Evolutionary conservation across 2,329 filamentous ascomycete genomes (phyloP), one percentile per base, ranked within the genome.

Genomic region (Coniochaeta sp.): DNA sequence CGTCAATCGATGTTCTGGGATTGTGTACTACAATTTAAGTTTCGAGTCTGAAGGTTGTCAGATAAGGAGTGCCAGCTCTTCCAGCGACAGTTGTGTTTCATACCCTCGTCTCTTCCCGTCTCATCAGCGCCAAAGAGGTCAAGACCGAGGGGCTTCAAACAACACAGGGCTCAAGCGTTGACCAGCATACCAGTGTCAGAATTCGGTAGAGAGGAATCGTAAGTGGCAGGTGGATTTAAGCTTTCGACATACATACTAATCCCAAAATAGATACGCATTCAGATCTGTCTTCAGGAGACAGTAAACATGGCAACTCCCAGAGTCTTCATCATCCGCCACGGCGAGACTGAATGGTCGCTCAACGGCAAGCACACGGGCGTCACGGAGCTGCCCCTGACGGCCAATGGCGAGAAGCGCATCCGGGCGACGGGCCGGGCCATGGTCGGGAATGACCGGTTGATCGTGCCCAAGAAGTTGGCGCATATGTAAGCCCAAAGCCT

Each of bases 281-380:
- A 4, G 20, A 22, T 24, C 35, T 24, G 5, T n/a, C 6, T 8
- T 40, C 18, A 6, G 4, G 18, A 2, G 7, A 20, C 26, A 9
- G 8, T 31, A 26, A 53, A 16, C 57, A 71, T 70, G 68, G 47
- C 68, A 2, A 82, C 85, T 2, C 88, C 89, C 2, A 80, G 88
- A 50, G 84, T 89, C 65, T 92, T 92, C 73, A 82, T 94, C 59
- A 73, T 91, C 66, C 89, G 91, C 60, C 91, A 96, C 65, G 92
- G 91, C 70, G 90, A 96, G 73, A 97, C 91, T 4, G 90, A 95
- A 74, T 97, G 91, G 91, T 95, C 89, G 5, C 82, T 95, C 47
- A 86, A 86, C 59, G 91, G 90, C 52, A 79, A 83, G 50, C 89
- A 96, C 70, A 97, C 92, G 0, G 87, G 91, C 49, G 78, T 75